Evolutionary conservation across 305 asterid species (phyloP).

Genomic region (Fraxinus sp.): DNA sequence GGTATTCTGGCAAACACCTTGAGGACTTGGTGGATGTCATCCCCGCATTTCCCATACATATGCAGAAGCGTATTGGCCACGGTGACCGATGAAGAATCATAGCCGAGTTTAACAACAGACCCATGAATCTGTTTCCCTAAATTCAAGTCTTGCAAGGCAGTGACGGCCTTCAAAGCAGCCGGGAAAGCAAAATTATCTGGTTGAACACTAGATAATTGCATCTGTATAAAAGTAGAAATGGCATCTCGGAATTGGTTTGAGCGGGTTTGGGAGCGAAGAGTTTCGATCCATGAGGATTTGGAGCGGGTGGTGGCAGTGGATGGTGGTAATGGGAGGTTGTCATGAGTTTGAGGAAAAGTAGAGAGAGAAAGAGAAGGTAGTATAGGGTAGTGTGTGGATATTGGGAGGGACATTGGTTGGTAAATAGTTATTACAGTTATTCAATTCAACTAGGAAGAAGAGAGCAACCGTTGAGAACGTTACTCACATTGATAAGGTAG

Average conservation of each 20-base stretch:
- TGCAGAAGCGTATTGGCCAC: slow-evolving; percentile 72
- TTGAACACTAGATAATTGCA: slow-evolving; percentile 50
- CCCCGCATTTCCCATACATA: slow-evolving; percentile 61
- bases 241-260: slow-evolving; percentile 58
- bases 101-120: slow-evolving; percentile 55
- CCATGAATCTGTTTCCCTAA: slow-evolving; percentile 71
- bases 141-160: slow-evolving; percentile 58
- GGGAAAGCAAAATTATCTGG: slow-evolving; percentile 83
- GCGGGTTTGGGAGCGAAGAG: slow-evolving; percentile 58
- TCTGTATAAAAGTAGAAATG: slow-evolving; percentile 54
- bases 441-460: slow-evolving; percentile 1
- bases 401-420: background rate
- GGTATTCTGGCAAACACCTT: slow-evolving; percentile 76
- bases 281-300: slow-evolving; percentile 51
- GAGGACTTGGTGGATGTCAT: slow-evolving; percentile 40
- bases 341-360: slow-evolving; percentile 26
- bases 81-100: slow-evolving; percentile 45
- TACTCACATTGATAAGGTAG: background rate
- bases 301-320: slow-evolving; percentile 35
- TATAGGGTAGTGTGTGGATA: background rate
- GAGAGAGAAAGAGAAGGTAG: slow-evolving; percentile 17
- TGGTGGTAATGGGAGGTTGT: slow-evolving; percentile 12
- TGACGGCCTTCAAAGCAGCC: slow-evolving; percentile 64
- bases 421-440: background rate
- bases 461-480: slow-evolving; percentile 10